A percentile compares a stretch with the other conserved stretches of the same genome.
Conservation (phyloP, 2,329 filamentous ascomycete species). For the Kalmusia sp. region DNA sequence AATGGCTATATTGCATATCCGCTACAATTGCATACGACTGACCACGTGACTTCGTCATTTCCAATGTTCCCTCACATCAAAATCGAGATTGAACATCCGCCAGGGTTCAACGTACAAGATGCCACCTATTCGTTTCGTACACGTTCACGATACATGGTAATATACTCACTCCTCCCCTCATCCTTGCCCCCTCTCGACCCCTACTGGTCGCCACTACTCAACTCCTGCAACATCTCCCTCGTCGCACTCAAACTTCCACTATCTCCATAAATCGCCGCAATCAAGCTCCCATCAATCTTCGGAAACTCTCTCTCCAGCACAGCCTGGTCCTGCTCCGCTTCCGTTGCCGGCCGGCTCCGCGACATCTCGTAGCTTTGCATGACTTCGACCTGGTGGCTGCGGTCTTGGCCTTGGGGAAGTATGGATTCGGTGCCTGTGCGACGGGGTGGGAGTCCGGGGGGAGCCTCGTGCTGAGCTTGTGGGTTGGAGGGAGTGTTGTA, state of each 20-base stretch:
- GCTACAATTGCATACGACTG: too few species aligned
- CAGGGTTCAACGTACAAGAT: too few species aligned
- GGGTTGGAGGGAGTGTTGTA: background rate
- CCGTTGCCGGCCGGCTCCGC: slow-evolving; percentile 36
- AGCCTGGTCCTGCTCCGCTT: slow-evolving; percentile 52
- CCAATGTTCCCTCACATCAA: too few species aligned
- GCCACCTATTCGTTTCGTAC: too few species aligned
- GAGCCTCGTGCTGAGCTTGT: slow-evolving; percentile 6
- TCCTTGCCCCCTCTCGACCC: background rate
- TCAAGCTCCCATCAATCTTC: slow-evolving; percentile 51
- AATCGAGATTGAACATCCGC: too few species aligned
- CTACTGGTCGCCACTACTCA: slow-evolving; percentile 25
- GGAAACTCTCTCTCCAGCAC: slow-evolving; percentile 53
- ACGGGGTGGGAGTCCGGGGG: slow-evolving; percentile 36
- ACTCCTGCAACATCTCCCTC: slow-evolving; percentile 53
- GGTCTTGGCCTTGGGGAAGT: slow-evolving; percentile 50
- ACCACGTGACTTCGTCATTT: too few species aligned
- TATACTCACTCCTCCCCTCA: too few species aligned
- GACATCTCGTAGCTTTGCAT: slow-evolving; percentile 48
- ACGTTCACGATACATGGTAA: too few species aligned
- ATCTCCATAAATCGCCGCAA: slow-evolving; percentile 55
- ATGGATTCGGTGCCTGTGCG: slow-evolving; percentile 45
- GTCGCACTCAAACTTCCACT: slow-evolving; percentile 50
- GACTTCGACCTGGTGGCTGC: slow-evolving; percentile 51
- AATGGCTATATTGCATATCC: too few species aligned